A percentile compares a stretch with the other conserved stretches of the same genome.
phyloP scores from a whole-genome alignment of 2,329 filamentous ascomycete species.

The Neurospora crassa region DNA sequence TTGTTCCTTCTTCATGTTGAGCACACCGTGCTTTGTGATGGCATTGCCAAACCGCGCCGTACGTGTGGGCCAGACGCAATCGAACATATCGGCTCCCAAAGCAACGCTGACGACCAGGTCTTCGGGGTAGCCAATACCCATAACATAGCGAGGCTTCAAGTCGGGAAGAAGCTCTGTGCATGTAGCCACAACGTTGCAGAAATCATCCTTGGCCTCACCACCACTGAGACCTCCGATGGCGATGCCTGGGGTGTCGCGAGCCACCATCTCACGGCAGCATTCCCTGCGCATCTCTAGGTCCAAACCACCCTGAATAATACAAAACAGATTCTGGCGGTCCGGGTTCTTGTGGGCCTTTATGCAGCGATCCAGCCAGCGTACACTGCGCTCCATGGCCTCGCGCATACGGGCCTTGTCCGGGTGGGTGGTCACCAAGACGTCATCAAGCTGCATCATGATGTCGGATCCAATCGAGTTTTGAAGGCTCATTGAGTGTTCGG shows the following conservation, averaged over 20 bases:
- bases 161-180: conserved; percentile 81
- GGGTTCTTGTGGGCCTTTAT: conserved; percentile 82
- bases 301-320: conserved; percentile 93
- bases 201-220: conserved; percentile 88
- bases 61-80: conserved; percentile 96
- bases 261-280: conserved; percentile 82
- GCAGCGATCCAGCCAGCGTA: conserved; percentile 93
- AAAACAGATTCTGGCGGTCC: conserved; percentile 83
- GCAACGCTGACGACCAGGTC: conserved; percentile 90
- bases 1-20: conserved; percentile 70
- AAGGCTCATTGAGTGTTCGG: conserved; percentile 90
- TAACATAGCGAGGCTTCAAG: conserved; percentile 94
- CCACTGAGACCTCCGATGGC: conserved; percentile 92
- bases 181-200: conserved; percentile 78
- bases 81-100: conserved; percentile 97
- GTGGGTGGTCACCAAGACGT: conserved; percentile 92
- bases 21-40: conserved; percentile 68
- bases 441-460: conserved; percentile 99
- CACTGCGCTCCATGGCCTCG: conserved; percentile 88
- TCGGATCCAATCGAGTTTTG: conserved; percentile 97
- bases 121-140: conserved; percentile 97
- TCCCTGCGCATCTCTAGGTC: conserved; percentile 77
- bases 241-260: conserved; percentile 85
- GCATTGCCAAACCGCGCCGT: conserved; percentile 96
- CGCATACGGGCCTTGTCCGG: conserved; percentile 81